Conservation (phyloP, 768 basidiomycete species). For the Suillus tomentosus region DNA sequence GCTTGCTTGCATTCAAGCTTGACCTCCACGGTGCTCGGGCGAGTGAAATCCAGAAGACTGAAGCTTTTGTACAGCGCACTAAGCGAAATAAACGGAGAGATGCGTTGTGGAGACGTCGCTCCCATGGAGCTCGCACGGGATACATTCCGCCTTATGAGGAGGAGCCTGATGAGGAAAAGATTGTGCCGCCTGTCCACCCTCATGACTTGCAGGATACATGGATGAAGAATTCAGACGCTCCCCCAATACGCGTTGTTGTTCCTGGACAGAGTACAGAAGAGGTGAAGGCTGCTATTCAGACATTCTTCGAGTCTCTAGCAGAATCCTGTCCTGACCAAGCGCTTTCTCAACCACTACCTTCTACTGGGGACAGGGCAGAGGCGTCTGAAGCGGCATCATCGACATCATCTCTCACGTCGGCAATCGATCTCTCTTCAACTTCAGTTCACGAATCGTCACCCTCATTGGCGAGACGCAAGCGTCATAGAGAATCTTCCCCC, state of each 20-base stretch:
- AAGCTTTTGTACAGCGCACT: slow-evolving; percentile 30
- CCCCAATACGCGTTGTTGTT: slow-evolving; percentile 38
- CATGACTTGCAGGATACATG: slow-evolving; percentile 38
- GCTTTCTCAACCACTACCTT: not conserved
- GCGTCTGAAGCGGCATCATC: not conserved
- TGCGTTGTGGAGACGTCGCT: slow-evolving; percentile 30
- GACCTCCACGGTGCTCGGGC: slow-evolving; percentile 42
- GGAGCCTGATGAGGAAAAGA: slow-evolving; percentile 34
- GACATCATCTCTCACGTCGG: not conserved
- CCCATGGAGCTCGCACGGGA: slow-evolving; percentile 30
- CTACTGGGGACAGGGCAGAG: not conserved
- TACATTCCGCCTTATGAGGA: slow-evolving; percentile 32
- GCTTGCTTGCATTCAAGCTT: slow-evolving; percentile 58
- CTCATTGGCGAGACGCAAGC: slow-evolving; percentile 6
- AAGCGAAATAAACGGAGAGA: slow-evolving; percentile 31
- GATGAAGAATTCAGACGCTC: slow-evolving; percentile 36
- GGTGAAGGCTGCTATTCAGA: slow-evolving; percentile 24
- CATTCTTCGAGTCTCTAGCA: slow-evolving; percentile 23
- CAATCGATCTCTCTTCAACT: not conserved
- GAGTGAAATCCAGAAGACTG: slow-evolving; percentile 37
- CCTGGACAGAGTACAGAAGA: slow-evolving; percentile 36
- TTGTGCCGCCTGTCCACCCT: slow-evolving; percentile 34
- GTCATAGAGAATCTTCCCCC: slow-evolving; percentile 7
- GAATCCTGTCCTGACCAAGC: slow-evolving; percentile 6
- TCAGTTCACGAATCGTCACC: not conserved